Percentiles rank a stretch among this genome's conserved stretches.
Conservation (phyloP, 2,329 filamentous ascomycete species). For the Grosmannia huntii region DNA sequence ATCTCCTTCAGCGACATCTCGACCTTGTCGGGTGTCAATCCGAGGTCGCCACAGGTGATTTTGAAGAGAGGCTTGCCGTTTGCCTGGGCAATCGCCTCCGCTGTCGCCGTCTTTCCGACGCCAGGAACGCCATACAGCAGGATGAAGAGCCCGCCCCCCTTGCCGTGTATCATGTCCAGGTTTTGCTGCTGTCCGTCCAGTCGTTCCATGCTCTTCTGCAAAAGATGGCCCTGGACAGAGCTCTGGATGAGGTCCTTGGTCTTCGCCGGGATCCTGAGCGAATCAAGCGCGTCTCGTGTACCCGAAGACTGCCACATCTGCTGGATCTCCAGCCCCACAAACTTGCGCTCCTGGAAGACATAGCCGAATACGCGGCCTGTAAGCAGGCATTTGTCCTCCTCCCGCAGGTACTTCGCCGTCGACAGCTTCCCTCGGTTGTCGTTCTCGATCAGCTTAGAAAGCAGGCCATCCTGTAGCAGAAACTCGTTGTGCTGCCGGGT, state of each 20-base stretch:
- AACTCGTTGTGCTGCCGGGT: conserved; percentile 6
- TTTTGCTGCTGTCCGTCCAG: conserved; percentile 17
- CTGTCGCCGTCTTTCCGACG: conserved; percentile 36
- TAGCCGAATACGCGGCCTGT: conserved; percentile 14
- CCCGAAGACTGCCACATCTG: neutral
- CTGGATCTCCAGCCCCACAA: conserved; percentile 11
- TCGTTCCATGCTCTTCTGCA: neutral
- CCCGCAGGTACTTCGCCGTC: neutral
- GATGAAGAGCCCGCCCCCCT: conserved; percentile 30
- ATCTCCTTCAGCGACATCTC: conserved; percentile 16
- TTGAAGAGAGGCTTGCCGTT: conserved; percentile 31
- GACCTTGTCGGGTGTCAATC: conserved; percentile 23
- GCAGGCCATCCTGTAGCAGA: conserved; percentile 2
- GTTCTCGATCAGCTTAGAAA: neutral
- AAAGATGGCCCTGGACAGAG: conserved; percentile 2
- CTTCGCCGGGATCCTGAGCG: neutral
- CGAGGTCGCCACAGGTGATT: conserved; percentile 36
- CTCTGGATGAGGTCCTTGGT: conserved; percentile 14
- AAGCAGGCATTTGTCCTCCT: conserved; percentile 9
- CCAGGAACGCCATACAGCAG: conserved; percentile 34
- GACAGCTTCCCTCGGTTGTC: neutral
- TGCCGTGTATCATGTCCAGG: conserved; percentile 17
- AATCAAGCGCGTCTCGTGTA: neutral
- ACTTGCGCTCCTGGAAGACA: conserved; percentile 15
- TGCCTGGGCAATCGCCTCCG: conserved; percentile 23